These are phyloP conservation scores for Trichoderma sp. DNA, from an alignment of 2,329 filamentous ascomycete species.

Conservation along the genomic window DNA sequence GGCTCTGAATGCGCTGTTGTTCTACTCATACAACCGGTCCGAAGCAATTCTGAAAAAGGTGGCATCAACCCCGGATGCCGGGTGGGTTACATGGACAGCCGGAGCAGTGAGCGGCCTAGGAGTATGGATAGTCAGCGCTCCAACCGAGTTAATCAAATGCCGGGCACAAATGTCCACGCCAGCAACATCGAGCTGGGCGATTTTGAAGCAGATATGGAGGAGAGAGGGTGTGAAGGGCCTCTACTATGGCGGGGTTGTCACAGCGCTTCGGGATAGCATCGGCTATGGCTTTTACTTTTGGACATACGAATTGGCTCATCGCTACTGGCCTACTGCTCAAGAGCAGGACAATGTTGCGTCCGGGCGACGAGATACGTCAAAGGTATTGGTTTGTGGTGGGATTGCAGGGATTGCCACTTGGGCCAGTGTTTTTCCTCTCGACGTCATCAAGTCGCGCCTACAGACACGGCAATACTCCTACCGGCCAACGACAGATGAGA, in stretches of 20 bases:
- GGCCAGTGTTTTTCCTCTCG: conserved; percentile 85
- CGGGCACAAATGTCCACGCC: conserved; percentile 65
- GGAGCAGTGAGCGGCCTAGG: conserved; percentile 80
- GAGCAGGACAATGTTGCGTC: conserved; percentile 23
- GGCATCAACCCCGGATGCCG: conserved; percentile 40
- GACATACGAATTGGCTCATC: conserved; percentile 77
- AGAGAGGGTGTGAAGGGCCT: conserved; percentile 63
- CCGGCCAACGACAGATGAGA: not conserved
- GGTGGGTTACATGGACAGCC: conserved; percentile 71
- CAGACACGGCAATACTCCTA: conserved; percentile 61
- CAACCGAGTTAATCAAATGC: conserved; percentile 89
- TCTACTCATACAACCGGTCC: conserved; percentile 86
- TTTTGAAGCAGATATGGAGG: conserved; percentile 60
- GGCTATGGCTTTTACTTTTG: conserved; percentile 99
- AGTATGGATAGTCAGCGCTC: conserved; percentile 81
- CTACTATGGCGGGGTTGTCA: conserved; percentile 79
- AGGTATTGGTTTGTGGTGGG: conserved; percentile 78
- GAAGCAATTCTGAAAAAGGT: conserved; percentile 56
- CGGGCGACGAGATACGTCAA: conserved; percentile 49
- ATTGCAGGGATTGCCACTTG: conserved; percentile 85
- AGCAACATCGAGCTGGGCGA: conserved; percentile 56
- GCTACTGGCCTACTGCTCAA: conserved; percentile 45
- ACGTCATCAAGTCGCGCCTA: conserved; percentile 89
- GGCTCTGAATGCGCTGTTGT: conserved; percentile 84
- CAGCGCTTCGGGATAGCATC: conserved; percentile 77